Conservation (phyloP, 768 basidiomycete genomes). For the Phaeotremella fagi region DNA sequence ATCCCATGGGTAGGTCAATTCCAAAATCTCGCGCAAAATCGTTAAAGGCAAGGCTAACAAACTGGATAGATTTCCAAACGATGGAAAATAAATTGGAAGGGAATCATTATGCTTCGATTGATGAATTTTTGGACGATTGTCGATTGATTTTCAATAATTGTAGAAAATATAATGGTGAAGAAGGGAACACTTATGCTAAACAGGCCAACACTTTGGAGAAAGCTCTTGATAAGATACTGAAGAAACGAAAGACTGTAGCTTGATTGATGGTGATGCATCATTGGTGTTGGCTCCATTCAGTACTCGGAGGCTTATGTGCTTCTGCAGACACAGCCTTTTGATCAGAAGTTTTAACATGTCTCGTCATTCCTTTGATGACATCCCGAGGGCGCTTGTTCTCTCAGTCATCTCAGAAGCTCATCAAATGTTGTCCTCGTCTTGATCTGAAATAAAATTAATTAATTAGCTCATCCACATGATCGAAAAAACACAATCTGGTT, state of each 20-base stretch:
- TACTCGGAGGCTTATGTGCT: too few species aligned
- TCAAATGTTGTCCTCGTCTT: too few species aligned
- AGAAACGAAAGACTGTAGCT: slow-evolving; percentile 29
- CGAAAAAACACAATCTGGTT: too few species aligned
- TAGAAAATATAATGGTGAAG: slow-evolving; percentile 75
- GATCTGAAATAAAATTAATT: too few species aligned
- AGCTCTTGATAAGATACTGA: slow-evolving; percentile 54
- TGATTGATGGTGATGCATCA: neutral
- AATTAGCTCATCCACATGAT: too few species aligned
- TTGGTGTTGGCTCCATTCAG: neutral
- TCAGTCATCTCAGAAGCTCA: too few species aligned
- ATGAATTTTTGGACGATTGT: slow-evolving; percentile 71
- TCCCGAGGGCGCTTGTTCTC: too few species aligned
- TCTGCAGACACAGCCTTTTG: too few species aligned
- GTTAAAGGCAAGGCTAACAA: neutral
- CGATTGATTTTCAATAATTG: slow-evolving; percentile 87
- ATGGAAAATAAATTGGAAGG: slow-evolving; percentile 86
- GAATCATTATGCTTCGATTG: slow-evolving; percentile 73
- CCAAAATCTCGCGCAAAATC: neutral
- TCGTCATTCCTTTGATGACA: too few species aligned
- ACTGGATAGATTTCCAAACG: slow-evolving; percentile 65
- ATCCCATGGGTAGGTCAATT: slow-evolving; percentile 77
- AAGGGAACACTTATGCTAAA: slow-evolving; percentile 65
- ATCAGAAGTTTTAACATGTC: too few species aligned
- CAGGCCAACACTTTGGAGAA: slow-evolving; percentile 81